Conservation (phyloP, 768 basidiomycete genomes). For the Lepiota venenata region DNA sequence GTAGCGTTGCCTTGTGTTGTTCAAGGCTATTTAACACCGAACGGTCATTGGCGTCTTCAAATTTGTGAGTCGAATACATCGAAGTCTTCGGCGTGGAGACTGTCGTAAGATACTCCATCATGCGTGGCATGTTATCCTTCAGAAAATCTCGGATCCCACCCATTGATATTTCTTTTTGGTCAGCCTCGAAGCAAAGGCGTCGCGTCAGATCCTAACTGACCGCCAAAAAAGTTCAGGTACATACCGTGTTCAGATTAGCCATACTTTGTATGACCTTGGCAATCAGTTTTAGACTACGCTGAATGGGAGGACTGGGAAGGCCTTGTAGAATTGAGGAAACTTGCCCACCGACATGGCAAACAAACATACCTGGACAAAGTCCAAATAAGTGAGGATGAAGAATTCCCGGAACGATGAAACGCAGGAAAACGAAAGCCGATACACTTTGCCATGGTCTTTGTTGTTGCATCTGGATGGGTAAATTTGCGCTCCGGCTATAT, state of each 20-base stretch:
- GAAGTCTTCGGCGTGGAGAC: slow-evolving; percentile 54
- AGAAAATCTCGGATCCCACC: slow-evolving; percentile 73
- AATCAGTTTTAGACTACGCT: slow-evolving; percentile 79
- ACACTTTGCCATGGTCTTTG: slow-evolving; percentile 79
- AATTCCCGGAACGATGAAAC: slow-evolving; percentile 88
- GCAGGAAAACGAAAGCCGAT: slow-evolving; percentile 85
- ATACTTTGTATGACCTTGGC: slow-evolving; percentile 89
- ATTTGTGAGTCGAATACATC: slow-evolving; percentile 1
- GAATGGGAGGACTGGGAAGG: slow-evolving; percentile 60
- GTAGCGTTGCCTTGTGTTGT: slow-evolving; percentile 53
- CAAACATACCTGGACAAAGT: slow-evolving; percentile 59
- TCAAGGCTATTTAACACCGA: slow-evolving; percentile 44
- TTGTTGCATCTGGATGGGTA: slow-evolving; percentile 38
- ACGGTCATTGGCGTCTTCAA: slow-evolving; percentile 8
- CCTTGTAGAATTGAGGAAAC: slow-evolving; percentile 36
- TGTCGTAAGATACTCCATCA: slow-evolving; percentile 75
- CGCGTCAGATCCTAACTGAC: neutral
- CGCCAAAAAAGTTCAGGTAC: slow-evolving; percentile 18
- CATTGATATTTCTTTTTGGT: slow-evolving; percentile 83
- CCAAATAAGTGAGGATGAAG: slow-evolving; percentile 86
- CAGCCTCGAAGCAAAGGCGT: slow-evolving; percentile 33
- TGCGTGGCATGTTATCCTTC: slow-evolving; percentile 54
- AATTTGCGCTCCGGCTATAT: slow-evolving; percentile 46
- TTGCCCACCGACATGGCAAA: neutral
- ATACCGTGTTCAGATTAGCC: slow-evolving; percentile 77